These are phyloP conservation scores for Dichotomocladium elegans DNA, from an alignment of 371 early-diverging fungal genomes.

Conservation along the genomic window DNA sequence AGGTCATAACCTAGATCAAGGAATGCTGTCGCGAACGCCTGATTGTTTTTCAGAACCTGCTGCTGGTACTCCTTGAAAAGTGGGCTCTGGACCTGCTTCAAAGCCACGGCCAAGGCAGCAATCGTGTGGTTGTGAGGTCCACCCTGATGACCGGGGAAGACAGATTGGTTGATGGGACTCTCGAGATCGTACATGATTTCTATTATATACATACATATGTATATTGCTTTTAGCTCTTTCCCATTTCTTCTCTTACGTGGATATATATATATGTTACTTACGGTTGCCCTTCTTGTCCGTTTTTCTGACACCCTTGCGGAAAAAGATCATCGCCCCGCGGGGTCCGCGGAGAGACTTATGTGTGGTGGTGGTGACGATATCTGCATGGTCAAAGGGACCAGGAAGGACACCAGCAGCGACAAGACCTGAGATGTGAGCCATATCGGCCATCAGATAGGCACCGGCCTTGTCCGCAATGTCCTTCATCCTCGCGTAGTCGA, in stretches of 20 bases:
- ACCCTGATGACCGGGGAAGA: conserved; percentile 99
- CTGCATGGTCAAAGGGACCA: conserved; percentile 93
- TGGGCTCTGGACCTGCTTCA: conserved; percentile 83
- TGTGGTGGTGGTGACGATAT: conserved; percentile 99
- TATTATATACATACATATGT: conserved; percentile 10
- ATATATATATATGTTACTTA: no score
- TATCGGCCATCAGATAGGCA: conserved; percentile 97
- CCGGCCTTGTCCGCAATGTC: conserved; percentile 80
- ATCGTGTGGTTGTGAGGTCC: conserved; percentile 99
- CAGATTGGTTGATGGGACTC: conserved; percentile 91
- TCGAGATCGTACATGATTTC: conserved; percentile 88
- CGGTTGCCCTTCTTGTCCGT: conserved; percentile 83
- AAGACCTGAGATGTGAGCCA: conserved; percentile 95
- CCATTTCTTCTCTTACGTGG: not conserved
- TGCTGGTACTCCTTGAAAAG: conserved; percentile 90
- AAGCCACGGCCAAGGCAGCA: conserved; percentile 93
- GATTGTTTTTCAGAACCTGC: conserved; percentile 88
- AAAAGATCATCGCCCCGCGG: conserved; percentile 98
- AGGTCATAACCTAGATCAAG: conserved; percentile 73
- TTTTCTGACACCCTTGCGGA: conserved; percentile 84
- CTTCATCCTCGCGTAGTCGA: conserved; percentile 94
- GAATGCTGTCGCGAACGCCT: conserved; percentile 83
- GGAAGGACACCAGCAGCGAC: conserved; percentile 88
- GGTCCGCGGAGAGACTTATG: conserved; percentile 99
- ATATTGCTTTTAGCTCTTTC: not conserved